Evolutionary conservation across 306 rosid genomes (phyloP).

Genomic region (Hippophae gyantsensis): DNA sequence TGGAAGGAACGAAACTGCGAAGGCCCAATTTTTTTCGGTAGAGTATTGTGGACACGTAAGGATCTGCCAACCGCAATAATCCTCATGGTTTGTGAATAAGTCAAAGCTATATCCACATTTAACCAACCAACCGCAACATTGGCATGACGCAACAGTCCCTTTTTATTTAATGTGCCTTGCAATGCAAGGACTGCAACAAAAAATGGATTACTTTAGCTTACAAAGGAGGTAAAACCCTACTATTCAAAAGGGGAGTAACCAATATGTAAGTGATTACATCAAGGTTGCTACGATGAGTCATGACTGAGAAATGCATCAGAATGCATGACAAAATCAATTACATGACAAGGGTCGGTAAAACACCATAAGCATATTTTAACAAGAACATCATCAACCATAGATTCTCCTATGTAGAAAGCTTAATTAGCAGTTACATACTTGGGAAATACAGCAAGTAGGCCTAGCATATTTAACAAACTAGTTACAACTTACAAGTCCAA

Average conservation of each 20-base stretch:
- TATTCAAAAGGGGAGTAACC: neutral
- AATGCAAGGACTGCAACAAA: neutral
- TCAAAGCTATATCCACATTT: neutral
- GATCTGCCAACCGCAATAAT: conserved; percentile 12
- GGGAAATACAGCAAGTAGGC: neutral
- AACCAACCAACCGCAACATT: conserved; percentile 4
- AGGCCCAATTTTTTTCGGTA: conserved; percentile 15
- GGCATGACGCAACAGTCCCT: neutral
- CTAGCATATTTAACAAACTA: neutral
- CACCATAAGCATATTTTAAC: neutral
- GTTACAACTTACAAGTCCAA: neutral
- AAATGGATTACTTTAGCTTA: neutral
- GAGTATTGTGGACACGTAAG: conserved; percentile 1
- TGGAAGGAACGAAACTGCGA: conserved; percentile 24
- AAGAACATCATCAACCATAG: neutral
- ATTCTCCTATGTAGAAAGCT: neutral
- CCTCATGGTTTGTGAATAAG: conserved; percentile 19
- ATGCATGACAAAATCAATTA: too few species aligned
- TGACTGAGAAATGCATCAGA: neutral
- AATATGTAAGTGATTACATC: neutral
- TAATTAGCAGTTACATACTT: neutral
- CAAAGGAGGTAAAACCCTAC: neutral
- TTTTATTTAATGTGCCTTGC: neutral
- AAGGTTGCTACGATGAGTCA: neutral
- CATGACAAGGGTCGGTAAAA: neutral